Conservation (phyloP, 805 yeast genomes). For the Ogataea paradorogensis region DNA sequence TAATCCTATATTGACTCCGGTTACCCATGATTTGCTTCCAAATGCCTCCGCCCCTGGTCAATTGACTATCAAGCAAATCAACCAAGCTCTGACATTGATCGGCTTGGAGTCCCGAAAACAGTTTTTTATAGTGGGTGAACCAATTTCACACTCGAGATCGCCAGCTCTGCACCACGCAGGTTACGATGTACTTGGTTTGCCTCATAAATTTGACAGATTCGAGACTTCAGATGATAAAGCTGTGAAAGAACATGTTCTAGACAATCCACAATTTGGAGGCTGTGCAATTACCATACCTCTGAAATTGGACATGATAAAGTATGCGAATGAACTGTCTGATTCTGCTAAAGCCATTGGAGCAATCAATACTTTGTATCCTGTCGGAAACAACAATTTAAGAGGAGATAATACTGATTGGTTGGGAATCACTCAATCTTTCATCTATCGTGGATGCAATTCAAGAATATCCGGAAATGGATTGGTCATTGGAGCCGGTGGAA, state of each 20-base stretch:
- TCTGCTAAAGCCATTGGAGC: conserved; percentile 88
- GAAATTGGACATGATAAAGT: conserved; percentile 73
- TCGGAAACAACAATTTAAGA: conserved; percentile 44
- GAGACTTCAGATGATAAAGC: conserved; percentile 64
- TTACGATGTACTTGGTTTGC: conserved; percentile 71
- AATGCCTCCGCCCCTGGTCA: conserved; percentile 79
- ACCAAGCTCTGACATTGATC: conserved; percentile 50
- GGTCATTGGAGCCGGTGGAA: conserved; percentile 96
- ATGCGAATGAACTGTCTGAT: conserved; percentile 62
- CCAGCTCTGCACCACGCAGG: conserved; percentile 84
- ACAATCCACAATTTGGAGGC: conserved; percentile 73
- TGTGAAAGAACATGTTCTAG: conserved; percentile 52
- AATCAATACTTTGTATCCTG: conserved; percentile 78
- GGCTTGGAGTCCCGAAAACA: conserved; percentile 61
- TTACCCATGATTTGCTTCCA: conserved; percentile 69
- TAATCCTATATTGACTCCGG: conserved; percentile 77
- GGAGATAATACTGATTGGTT: conserved; percentile 97
- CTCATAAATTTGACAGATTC: conserved; percentile 62
- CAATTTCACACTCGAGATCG: conserved; percentile 83
- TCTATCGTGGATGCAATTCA: conserved; percentile 57
- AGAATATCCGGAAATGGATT: conserved; percentile 52
- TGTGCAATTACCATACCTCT: conserved; percentile 92
- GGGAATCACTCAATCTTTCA: conserved; percentile 74
- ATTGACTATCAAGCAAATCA: conserved; percentile 62
- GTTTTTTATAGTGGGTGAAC: conserved; percentile 76